Evolutionary conservation across 768 basidiomycete genomes (phyloP), one percentile per base, ranked within the genome.

Genomic region (Rhodotorula paludigena): DNA sequence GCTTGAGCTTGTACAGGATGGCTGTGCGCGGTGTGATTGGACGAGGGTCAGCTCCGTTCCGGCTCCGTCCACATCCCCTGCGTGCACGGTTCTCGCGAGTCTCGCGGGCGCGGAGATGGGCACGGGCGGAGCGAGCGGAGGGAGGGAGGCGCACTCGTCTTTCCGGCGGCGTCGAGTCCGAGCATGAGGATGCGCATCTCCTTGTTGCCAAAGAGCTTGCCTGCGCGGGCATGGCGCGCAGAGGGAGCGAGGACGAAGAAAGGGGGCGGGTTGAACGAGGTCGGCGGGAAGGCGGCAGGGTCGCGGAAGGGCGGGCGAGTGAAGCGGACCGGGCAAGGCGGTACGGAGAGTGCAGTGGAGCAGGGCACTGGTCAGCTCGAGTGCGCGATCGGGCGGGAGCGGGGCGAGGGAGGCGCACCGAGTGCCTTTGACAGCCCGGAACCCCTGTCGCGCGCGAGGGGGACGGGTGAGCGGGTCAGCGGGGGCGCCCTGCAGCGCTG

Each of bases 1-100:
- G 81, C 82, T 98, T 98, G 80, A 98, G 87, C 79, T 98, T 98
- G 84, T 98, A 98, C 54, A 98, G 85, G 77, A 98, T 98, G 52
- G 94, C 94, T 98, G 78, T 23, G 61, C 61, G 63, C 21, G 35
- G 59, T 32, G 21, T 28, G 25, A 21, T 45, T 10, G 35, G 36
- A 41, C 35, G 28, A 69, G 63, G 47, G 57, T n/a, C 57, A 55
- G 51, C 33, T 20, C 39, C 25, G 14, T 5, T 10, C 5, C 16
- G 25, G 45, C 25, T 28, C 45, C 10, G 23, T 47, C 45, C 16
- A 47, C 16, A 10, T 7, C 12, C 23, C 7, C 25, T 10, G n/a
- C 10, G 23, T 5, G 45, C 16, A 45, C 14, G 41, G 12, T 41
- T 41, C 41, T 41, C 41, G 41, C 41, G 41, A 41, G 23, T 30